These are phyloP conservation scores for Rhytidiadelphus loreus DNA, from an alignment of 225 moss, liverwort and hornwort genomes.

Conservation along the genomic window DNA sequence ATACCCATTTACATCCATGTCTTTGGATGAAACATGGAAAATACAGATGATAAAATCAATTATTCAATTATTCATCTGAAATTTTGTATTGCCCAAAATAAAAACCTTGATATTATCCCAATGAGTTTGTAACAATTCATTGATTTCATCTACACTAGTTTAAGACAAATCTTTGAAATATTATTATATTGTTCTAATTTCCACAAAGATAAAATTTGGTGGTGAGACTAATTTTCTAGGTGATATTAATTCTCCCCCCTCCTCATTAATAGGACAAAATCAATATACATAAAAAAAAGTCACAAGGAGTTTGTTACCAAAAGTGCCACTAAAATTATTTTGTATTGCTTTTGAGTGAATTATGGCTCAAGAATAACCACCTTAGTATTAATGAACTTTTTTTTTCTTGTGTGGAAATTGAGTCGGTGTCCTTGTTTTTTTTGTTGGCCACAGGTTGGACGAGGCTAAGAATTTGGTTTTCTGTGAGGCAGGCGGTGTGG, in stretches of 20 bases:
- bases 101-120: neutral
- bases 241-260: too few species aligned
- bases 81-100: neutral
- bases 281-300: neutral
- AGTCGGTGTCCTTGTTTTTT: neutral
- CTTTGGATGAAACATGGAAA: neutral
- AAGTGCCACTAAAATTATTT: neutral
- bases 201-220: neutral
- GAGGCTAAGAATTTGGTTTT: neutral
- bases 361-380: too few species aligned
- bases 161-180: too few species aligned
- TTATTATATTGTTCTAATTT: neutral
- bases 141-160: neutral
- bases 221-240: neutral
- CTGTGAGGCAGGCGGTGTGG: conserved; percentile 19
- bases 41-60: neutral
- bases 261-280: neutral
- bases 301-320: accelerated
- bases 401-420: neutral
- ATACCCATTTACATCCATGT: neutral
- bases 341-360: neutral
- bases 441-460: neutral
- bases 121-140: too few species aligned
- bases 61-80: too few species aligned
- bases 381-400: neutral